These are phyloP conservation scores for Tricholoma furcatifolium DNA, from an alignment of 768 basidiomycete species.

Conservation along the genomic window DNA sequence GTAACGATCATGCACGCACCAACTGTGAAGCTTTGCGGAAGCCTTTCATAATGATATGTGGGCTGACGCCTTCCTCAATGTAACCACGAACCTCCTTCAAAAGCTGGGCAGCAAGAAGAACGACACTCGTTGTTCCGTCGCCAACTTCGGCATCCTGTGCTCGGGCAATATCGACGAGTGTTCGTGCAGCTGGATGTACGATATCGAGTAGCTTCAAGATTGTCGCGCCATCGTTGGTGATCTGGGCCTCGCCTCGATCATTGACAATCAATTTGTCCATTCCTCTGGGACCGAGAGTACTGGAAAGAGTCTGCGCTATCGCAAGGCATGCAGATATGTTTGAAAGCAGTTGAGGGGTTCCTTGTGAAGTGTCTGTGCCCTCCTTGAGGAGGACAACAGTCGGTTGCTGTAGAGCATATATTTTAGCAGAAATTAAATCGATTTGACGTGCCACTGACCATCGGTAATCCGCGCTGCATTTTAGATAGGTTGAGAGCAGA, in stretches of 20 bases:
- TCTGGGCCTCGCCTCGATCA: conserved; percentile 93
- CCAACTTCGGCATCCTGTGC: conserved; percentile 99
- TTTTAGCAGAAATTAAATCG: conserved; percentile 2
- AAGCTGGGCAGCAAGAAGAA: conserved; percentile 90
- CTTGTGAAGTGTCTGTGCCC: conserved; percentile 96
- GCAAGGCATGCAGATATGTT: conserved; percentile 98
- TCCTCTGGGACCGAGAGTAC: conserved; percentile 94
- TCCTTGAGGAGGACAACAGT: conserved; percentile 95
- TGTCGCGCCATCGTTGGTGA: conserved; percentile 99
- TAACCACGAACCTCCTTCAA: conserved; percentile 89
- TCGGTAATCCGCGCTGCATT: conserved; percentile 85
- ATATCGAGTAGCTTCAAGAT: conserved; percentile 97
- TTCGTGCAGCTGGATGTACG: conserved; percentile 95
- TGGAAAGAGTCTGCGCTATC: conserved; percentile 87
- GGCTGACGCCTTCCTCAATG: conserved; percentile 96
- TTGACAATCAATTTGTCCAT: conserved; percentile 99
- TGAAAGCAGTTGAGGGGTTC: conserved; percentile 86
- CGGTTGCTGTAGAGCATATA: conserved; percentile 69
- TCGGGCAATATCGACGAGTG: conserved; percentile 96
- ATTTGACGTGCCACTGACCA: conserved; percentile 43
- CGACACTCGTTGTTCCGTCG: conserved; percentile 96
- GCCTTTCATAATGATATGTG: conserved; percentile 97
- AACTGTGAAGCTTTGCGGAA: conserved; percentile 85
- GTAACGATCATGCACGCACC: conserved; percentile 44
- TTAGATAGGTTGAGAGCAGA: conserved; percentile 32